Evolutionary conservation across 2,329 filamentous ascomycete species (phyloP), one percentile per base, ranked within the genome.

Genomic region (Thyridium curvatum): DNA sequence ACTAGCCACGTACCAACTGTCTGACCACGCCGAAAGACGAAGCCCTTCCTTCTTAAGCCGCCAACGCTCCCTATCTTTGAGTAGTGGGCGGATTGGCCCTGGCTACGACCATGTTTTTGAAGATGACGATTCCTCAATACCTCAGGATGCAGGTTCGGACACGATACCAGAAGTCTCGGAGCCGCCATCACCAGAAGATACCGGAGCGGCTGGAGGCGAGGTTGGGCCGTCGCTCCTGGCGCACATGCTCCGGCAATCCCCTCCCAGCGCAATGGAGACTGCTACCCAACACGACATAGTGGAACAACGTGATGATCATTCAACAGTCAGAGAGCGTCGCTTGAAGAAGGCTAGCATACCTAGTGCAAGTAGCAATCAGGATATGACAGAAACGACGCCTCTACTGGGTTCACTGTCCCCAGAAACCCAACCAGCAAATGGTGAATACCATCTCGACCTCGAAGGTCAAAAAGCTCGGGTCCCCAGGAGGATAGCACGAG

Each of bases 1-100:
- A 61, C 71, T 95, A 41, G 89, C 89, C 32, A 87, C 79, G 14
- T 88, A 90, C 56, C 82, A 87, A 36, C 73, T 95, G 18, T 82
- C 82, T 30, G 79, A 85, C 50, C 72, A 73, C 50, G 63, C 70
- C 41, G 58, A 64, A 41, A 58, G 57, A 26, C 63, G 60, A 32
- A 65, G 58, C 43, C 61, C 68, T 4, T 63, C 66, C 9, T 72
- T 78, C 42, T 60, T 77, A 33, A 49, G 51, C 28, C 61, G 58
- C 34, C 56, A 58, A 39, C 59, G 57, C 34, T 62, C 64, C 14
- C 53, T 51, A 30, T 59, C 60, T 3, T 54, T 58, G 14, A 56
- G 54, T 21, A 44, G 50, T 21, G 44, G 48, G 36, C 48, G 40
- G 29, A 50, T 57, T 26, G 21, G 21, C 21, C 21, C 10, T 10